These are phyloP conservation scores for Entomortierella beljakovae DNA, from an alignment of 192 early-diverging fungal species.

Conservation along the genomic window DNA sequence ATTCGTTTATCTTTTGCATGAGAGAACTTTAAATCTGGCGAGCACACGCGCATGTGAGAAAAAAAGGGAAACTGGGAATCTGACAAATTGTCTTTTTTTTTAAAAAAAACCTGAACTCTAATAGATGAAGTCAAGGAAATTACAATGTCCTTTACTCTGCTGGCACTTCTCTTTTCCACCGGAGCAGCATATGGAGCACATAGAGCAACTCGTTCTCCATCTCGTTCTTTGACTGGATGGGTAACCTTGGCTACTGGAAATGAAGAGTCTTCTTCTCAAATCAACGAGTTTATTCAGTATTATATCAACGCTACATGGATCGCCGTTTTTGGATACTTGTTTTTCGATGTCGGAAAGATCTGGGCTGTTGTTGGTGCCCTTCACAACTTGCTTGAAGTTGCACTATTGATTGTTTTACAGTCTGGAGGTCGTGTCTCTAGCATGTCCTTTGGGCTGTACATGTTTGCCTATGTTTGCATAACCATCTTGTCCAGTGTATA, in stretches of 20 bases:
- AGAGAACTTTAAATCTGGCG: too few species aligned
- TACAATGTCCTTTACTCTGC: constrained; percentile 35
- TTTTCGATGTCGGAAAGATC: constrained; percentile 57
- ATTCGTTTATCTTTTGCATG: not conserved
- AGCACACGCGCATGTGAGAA: too few species aligned
- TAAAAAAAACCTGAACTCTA: not conserved
- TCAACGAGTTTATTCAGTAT: constrained; percentile 36
- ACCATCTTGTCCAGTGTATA: constrained; percentile 40
- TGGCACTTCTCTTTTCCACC: constrained; percentile 31
- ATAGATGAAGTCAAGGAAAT: constrained; percentile 39
- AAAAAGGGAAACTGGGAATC: not conserved
- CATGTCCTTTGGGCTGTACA: constrained; percentile 45
- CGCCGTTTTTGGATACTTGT: constrained; percentile 35
- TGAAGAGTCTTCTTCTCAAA: constrained; percentile 40
- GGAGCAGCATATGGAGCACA: constrained; percentile 28
- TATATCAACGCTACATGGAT: constrained; percentile 48
- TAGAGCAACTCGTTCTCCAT: constrained; percentile 22
- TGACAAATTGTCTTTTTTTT: too few species aligned
- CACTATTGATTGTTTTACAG: constrained; percentile 51
- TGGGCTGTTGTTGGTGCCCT: constrained; percentile 53
- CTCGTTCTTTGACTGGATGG: constrained; percentile 44
- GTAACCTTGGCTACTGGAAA: constrained; percentile 26
- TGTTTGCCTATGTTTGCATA: constrained; percentile 38
- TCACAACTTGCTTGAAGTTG: constrained; percentile 58
- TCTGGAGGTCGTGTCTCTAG: constrained; percentile 46